Conservation (phyloP, 2,329 filamentous ascomycete species). For the Chaetomium sp. region DNA sequence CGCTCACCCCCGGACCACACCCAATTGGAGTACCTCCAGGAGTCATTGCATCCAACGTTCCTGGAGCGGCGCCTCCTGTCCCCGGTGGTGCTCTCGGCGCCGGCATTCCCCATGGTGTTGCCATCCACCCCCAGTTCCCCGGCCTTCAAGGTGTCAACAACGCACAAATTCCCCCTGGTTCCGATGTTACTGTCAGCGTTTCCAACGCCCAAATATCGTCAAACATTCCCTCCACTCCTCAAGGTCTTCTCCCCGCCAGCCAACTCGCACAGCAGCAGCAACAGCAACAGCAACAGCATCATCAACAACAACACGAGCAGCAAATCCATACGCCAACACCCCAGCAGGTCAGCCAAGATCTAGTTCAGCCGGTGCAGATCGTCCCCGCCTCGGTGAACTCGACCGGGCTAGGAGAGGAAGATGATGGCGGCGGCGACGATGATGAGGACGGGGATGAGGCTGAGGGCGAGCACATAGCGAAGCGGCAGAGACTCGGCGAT, state of each 20-base stretch:
- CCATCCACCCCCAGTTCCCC: background rate
- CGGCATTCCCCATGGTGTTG: background rate
- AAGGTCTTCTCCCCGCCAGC: too few species aligned
- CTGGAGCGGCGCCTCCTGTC: background rate
- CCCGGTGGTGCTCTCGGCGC: background rate
- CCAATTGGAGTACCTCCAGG: background rate
- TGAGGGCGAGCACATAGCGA: slow-evolving; percentile 30
- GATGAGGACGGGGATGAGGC: slow-evolving; percentile 27
- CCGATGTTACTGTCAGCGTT: background rate
- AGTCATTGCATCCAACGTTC: background rate
- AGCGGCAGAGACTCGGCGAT: slow-evolving; percentile 34
- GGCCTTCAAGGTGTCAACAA: background rate
- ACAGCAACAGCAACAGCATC: too few species aligned
- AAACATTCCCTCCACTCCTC: too few species aligned
- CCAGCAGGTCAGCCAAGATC: background rate
- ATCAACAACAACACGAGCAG: too few species aligned
- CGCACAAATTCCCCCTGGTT: slow-evolving; percentile 2
- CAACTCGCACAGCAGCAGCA: too few species aligned
- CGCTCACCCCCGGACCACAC: background rate
- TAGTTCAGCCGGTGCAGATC: background rate
- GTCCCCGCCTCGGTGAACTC: slow-evolving; percentile 5
- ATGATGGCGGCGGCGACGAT: slow-evolving; percentile 23
- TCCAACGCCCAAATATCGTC: too few species aligned
- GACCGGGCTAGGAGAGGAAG: too few species aligned
- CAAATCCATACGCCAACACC: too few species aligned